Evolutionary conservation across 2,329 filamentous ascomycete species (phyloP), one percentile per base, ranked within the genome.

Genomic region (Fusarium scirpi): DNA sequence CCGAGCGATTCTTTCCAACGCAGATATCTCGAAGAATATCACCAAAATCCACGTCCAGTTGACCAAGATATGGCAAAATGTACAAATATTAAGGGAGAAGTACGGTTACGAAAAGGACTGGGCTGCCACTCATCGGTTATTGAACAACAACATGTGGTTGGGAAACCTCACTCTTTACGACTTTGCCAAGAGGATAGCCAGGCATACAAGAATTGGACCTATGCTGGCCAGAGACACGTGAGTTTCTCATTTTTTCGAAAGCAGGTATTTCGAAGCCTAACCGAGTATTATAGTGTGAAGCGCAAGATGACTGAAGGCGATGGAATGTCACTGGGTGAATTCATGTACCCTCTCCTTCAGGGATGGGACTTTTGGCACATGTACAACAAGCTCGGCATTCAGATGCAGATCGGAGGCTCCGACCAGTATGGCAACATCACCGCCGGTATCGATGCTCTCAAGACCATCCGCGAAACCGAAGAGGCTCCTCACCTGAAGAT

Each of bases 361-460:
- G 94, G 92, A 24, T 98, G 94, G 92, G 96, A 99, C 79, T 99
- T 94, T 89, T 98, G 93, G 93, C 86, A 92, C 73, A 87, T 98
- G 82, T 97, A 92, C 80, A 79, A 74, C 66, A 86, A 88, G 48
- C 85, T 86, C 25, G 87, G 87, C 49, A 85, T 94, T 12, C 91
- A 94, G 77, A 87, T 98, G 78, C 94, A 99, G 81, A 93, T 99
- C 55, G 96, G 96, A 62, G 96, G 96, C 41, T 94, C 94, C 9
- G 96, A 99, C 78, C 96, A 99, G 82, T 98, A 91, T 78, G 96
- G 96, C 68, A 99, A 99, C 81, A 98, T 99, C 70, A 87, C 97
- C 29, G 90, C 94, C 15, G 96, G 96, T 51, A 91, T 96, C 76
- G 93, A 98, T 65, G 89, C 92, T 5, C 87, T 98, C 74, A 95